Evolutionary conservation across 495 filamentous ascomycete species (phyloP).

Genomic region (Cairneyella variabilis): DNA sequence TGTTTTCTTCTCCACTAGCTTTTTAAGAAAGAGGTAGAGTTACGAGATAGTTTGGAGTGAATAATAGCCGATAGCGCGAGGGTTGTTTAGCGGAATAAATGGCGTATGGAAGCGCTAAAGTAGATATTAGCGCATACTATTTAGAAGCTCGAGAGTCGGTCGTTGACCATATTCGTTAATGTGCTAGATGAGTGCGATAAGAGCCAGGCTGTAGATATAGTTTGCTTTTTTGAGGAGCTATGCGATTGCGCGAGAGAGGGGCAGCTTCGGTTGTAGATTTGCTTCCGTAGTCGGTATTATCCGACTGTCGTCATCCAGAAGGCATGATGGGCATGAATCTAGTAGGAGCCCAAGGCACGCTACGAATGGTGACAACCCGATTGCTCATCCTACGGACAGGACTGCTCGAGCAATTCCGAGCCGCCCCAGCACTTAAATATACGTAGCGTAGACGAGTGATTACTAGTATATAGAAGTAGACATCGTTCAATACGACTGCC

Average conservation of each 20-base stretch:
- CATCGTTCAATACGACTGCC: not conserved
- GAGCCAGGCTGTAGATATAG: constrained; percentile 33
- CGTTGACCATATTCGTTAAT: constrained; percentile 32
- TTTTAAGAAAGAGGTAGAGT: constrained; percentile 19
- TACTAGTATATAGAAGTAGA: too few species aligned
- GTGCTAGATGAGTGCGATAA: constrained; percentile 37
- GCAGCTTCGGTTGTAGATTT: constrained; percentile 28
- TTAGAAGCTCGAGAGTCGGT: constrained; percentile 18
- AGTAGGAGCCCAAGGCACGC: too few species aligned
- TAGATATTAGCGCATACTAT: constrained; percentile 16
- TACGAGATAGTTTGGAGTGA: constrained; percentile 18
- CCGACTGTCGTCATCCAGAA: constrained; percentile 29
- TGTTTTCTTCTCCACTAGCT: constrained; percentile 35
- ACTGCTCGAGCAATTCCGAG: too few species aligned
- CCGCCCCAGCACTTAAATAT: too few species aligned
- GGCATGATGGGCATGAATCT: too few species aligned
- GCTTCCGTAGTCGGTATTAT: constrained; percentile 40
- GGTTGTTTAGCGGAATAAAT: constrained; percentile 18
- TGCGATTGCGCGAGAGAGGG: constrained; percentile 18
- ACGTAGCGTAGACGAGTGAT: too few species aligned
- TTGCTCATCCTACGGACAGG: too few species aligned
- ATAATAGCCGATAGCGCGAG: constrained; percentile 17
- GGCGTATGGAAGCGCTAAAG: constrained; percentile 20
- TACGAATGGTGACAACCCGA: too few species aligned
- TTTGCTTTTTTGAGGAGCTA: constrained; percentile 36